Conservation (phyloP, 2,329 filamentous ascomycete species). For the Helotiales sp. region DNA sequence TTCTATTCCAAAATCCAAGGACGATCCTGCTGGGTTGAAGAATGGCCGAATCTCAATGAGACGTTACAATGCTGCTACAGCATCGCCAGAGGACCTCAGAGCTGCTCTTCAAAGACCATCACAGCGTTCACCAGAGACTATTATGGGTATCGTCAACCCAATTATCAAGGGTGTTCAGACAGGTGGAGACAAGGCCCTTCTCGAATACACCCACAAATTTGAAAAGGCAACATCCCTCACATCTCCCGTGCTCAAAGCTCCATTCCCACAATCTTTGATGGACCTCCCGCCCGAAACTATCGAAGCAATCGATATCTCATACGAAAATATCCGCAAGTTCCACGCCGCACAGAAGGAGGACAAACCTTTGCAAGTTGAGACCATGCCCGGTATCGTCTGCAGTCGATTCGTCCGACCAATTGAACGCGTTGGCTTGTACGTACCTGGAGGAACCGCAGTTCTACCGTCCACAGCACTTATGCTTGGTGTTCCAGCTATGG, state of each 20-base stretch:
- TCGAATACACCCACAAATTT: conserved; percentile 97
- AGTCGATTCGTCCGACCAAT: conserved; percentile 92
- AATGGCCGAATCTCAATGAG: conserved; percentile 79
- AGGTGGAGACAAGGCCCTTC: conserved; percentile 83
- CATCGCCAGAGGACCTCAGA: conserved; percentile 67
- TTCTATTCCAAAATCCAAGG: conserved; percentile 56
- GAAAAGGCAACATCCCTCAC: conserved; percentile 92
- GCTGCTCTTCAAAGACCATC: conserved; percentile 85
- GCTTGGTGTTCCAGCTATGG: conserved; percentile 97
- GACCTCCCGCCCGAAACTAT: conserved; percentile 81
- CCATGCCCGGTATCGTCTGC: conserved; percentile 96
- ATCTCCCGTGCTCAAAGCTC: conserved; percentile 86
- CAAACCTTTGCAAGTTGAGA: conserved; percentile 84
- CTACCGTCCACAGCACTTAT: conserved; percentile 95
- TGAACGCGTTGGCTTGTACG: conserved; percentile 93
- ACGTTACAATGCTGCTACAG: conserved; percentile 71
- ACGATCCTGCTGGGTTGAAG: conserved; percentile 54
- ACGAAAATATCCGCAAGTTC: conserved; percentile 93
- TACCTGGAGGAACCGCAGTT: conserved; percentile 96
- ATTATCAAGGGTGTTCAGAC: conserved; percentile 88
- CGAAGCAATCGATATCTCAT: conserved; percentile 90
- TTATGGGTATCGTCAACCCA: conserved; percentile 86
- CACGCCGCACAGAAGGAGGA: conserved; percentile 89
- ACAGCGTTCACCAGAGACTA: conserved; percentile 91
- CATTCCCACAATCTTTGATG: conserved; percentile 87